Evolutionary conservation across 371 early-diverging fungal species (phyloP).

Genomic region (Haplosporangium sp.): DNA sequence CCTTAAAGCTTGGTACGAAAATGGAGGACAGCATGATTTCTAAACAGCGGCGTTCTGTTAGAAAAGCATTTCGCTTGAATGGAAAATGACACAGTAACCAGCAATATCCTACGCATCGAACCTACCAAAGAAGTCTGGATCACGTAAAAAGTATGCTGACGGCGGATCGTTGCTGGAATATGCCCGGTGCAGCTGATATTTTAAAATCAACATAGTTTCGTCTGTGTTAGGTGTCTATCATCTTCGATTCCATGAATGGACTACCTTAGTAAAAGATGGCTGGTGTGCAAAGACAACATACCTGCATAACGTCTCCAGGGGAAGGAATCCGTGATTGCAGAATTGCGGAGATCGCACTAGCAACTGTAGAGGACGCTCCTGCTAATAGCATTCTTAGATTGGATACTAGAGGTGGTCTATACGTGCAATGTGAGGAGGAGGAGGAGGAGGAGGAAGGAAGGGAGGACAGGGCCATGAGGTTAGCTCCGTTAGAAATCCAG

Average conservation of each 20-base stretch:
- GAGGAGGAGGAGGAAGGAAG: too few species aligned
- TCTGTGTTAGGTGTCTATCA: too few species aligned
- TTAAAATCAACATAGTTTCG: neutral
- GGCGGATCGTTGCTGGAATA: slow-evolving; percentile 61
- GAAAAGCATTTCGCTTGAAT: neutral
- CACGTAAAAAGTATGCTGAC: slow-evolving; percentile 62
- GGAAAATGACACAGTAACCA: neutral
- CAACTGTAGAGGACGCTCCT: slow-evolving; percentile 59
- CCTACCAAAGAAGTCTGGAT: slow-evolving; percentile 68
- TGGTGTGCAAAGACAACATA: slow-evolving; percentile 19
- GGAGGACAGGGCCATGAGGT: neutral
- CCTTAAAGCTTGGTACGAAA: slow-evolving; percentile 60
- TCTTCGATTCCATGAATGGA: too few species aligned
- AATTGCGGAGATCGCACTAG: slow-evolving; percentile 67
- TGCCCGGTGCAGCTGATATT: slow-evolving; percentile 58
- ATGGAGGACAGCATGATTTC: slow-evolving; percentile 61
- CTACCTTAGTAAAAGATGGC: too few species aligned
- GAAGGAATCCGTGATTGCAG: slow-evolving; percentile 64
- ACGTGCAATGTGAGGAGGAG: neutral
- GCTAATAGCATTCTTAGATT: slow-evolving; percentile 62
- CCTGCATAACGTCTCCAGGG: slow-evolving; percentile 71
- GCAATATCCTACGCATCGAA: neutral
- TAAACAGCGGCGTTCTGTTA: slow-evolving; percentile 6
- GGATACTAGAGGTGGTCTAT: slow-evolving; percentile 64
- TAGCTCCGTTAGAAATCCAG: neutral